Base-by-base conservation (phyloP, 176 grass and related monocot species). In the Cymbopogon citratus region DNA sequence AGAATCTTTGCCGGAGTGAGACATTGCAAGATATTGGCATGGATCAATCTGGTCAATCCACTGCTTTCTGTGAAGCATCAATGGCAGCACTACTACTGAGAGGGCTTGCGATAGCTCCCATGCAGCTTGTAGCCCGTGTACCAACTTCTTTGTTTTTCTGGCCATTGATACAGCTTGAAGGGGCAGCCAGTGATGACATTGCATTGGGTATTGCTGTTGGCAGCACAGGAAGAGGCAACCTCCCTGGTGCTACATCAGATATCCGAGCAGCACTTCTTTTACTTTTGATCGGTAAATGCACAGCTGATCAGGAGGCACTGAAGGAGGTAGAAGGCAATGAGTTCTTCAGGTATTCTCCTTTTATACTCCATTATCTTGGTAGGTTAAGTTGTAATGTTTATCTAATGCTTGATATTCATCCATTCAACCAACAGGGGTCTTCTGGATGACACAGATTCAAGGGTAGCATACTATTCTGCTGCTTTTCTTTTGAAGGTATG, bases 401-500 rank as follows among this genome's bases (percentile, higher is more conserved):
- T 45, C 57, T 73, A 87, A 83, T 68, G 66, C 31, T 81, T 57
- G 10, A 75, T 88, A 71, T 65, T 15, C 10, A 1, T 82, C 13
- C 33, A 71, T 67, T 86, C 11, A 71, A 75, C 63, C 86, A 85
- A 83, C 68, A 99, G 93, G 73, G 93, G 89, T 26, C 97, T 99
- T 84, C 84, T 99, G 44, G 93, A 92, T 85, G 97, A 96, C 84
- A 96, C 86, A 60, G 97, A 99, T 84, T 99, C 97, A 24, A 91
- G 97, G 73, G 97, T 99, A 62, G 97, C 97, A 41, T 99, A 99
- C 90, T 96, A 93, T 90, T 95, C 97, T 86, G 92, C 97, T 85
- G 91, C 92, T 77, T 99, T 99, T 92, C 91, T 99, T 74, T 85
- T 99, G 80, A 96, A 95, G 93, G 97, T 99, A 91, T 63, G 44